Evolutionary conservation across 306 rosid genomes (phyloP).

Genomic region (Quercus robur): DNA sequence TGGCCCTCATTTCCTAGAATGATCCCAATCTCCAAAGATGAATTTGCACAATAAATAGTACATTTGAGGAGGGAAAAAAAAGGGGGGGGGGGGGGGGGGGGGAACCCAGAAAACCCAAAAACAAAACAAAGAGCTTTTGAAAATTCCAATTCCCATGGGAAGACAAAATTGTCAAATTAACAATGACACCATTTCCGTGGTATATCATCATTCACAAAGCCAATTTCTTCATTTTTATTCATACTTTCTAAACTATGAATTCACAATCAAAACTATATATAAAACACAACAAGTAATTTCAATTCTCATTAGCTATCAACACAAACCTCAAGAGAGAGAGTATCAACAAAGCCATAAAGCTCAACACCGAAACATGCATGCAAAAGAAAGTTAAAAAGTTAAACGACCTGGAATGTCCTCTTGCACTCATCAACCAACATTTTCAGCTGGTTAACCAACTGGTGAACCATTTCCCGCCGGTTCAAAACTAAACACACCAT

Average conservation of each 20-base stretch:
- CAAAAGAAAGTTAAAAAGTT: background rate
- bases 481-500: conserved; percentile 76
- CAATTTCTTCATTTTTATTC: background rate
- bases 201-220: background rate
- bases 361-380: background rate
- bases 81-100: no score
- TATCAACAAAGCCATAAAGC: background rate
- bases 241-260: background rate
- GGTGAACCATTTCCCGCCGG: conserved; percentile 74
- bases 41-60: background rate
- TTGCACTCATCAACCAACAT: conserved; percentile 75
- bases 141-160: background rate
- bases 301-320: background rate
- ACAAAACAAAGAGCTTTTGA: background rate
- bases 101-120: background rate
- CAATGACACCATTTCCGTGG: background rate
- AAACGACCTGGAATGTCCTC: conserved; percentile 72
- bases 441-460: conserved; percentile 70
- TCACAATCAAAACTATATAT: background rate
- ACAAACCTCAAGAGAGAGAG: background rate
- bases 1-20: background rate
- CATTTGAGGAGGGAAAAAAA: background rate
- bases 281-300: background rate
- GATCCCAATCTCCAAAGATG: background rate
- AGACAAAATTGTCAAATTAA: background rate